These are phyloP conservation scores for Boeremia lycopersici DNA, from an alignment of 2,329 filamentous ascomycete genomes.

Conservation along the genomic window DNA sequence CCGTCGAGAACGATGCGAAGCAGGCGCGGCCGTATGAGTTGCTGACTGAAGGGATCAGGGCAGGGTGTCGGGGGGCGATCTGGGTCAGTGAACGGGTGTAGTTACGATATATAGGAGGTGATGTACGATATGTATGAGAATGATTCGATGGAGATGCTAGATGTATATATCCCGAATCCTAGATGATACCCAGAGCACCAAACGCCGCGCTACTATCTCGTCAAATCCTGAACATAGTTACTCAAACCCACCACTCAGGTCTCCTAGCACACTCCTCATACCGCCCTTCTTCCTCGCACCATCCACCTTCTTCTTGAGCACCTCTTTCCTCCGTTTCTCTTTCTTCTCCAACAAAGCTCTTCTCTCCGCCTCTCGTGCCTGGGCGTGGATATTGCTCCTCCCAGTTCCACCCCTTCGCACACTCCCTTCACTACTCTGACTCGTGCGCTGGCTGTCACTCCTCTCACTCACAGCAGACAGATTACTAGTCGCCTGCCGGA, in stretches of 20 bases:
- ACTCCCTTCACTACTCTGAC: conserved; percentile 34
- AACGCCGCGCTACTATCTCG: background rate
- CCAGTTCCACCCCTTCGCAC: conserved; percentile 59
- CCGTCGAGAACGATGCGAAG: conserved; percentile 90
- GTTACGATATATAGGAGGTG: background rate
- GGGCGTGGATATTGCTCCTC: conserved; percentile 65
- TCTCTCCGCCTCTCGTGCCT: conserved; percentile 64
- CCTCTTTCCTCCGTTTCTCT: conserved; percentile 58
- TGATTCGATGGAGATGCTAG: background rate
- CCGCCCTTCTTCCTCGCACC: conserved; percentile 31
- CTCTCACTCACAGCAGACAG: conserved; percentile 40
- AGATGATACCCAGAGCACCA: background rate
- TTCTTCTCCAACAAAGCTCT: conserved; percentile 57
- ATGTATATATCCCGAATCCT: background rate
- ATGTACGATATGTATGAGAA: background rate
- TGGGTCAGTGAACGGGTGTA: conserved; percentile 82
- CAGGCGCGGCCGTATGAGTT: conserved; percentile 89
- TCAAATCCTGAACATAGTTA: conserved; percentile 16
- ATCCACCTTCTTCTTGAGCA: conserved; percentile 52
- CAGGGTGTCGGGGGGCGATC: conserved; percentile 91
- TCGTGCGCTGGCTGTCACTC: conserved; percentile 23
- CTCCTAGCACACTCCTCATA: conserved; percentile 42
- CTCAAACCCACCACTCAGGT: conserved; percentile 46
- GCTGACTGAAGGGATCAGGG: conserved; percentile 82
- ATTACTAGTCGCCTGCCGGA: conserved; percentile 73